Evolutionary conservation across 805 yeast genomes (phyloP), one percentile per base, ranked within the genome.

Genomic region (Zygosaccharomyces rouxii): DNA sequence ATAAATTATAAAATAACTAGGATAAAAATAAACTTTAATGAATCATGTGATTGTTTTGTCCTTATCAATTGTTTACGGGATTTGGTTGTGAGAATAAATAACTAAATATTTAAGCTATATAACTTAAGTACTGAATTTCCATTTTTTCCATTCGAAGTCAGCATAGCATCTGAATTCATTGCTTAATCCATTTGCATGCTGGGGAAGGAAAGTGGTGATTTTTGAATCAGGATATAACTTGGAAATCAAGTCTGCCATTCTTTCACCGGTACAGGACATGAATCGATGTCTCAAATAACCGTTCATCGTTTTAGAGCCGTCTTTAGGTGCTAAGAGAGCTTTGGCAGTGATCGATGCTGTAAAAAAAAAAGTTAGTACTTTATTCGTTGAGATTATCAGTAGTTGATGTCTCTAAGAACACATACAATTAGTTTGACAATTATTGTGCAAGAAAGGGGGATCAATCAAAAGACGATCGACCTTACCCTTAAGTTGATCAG

Each of bases 81-180:
- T 25, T 9, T 25, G 6, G 26, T 25, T 25, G 26, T 25, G 7
- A 9, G 10, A 25, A 25, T 25, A 25, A 11, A 25, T 9, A 9
- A 11, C 10, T 25, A 25, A 25, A 25, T 25, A 25, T 25, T 25
- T 9, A 25, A 11, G 10, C 10, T 38, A 38, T 23, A n/a, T 35
- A 11, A n/a, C 11, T 21, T 29, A 31, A 16, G 23, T 26, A 11
- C 10, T 60, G 56, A 76, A 84, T 50, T 71, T 76, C 96, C 96
- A 88, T 47, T 73, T 64, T 2, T 66, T 58, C 50, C 94, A 79
- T 62, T 85, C 94, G 57, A 78, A 87, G 31, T 80, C 76, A 1
- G 96, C 88, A 61, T 87, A 89, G 58, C 96, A 89, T 58, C 86
- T 72, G 67, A 87, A 89, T 66, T 89, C 97, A 62, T 89, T 89